Evolutionary conservation across 106 monocot genomes (phyloP), one percentile per base, ranked within the genome.

Genomic region (Platanthera zijinensis): DNA sequence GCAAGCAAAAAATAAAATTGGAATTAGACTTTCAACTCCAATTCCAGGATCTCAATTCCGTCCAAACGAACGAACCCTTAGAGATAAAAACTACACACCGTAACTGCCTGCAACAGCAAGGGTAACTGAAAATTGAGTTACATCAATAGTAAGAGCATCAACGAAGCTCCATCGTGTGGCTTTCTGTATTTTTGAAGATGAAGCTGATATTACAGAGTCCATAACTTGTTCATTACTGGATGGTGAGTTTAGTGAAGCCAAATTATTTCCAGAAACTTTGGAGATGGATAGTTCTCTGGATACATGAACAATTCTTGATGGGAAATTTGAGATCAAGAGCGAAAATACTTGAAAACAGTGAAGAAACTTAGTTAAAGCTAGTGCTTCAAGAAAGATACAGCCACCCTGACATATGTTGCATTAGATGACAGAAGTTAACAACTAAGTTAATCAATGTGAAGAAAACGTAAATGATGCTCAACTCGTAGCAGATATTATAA

Each of bases 381-480:
- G 73, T 80, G 85, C 81, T 77, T 92, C 95, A 79, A 95, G 75
- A 86, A 85, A 89, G 50, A 89, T 59, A 63, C 61, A 76, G 50
- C 92, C 92, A 74, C 89, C 95, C 95, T 95, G 92, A 77, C 72
- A 77, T 84, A 77, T 3, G 50, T 61, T 61, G 18, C 67, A 67
- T 39, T 67, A 30, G 10, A 67, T 67, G 11, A 67, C 67, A 67
- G 12, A 18, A 67, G 39, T 67, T 39, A 67, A 30, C 66, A 66
- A 39, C 67, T 30, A 21, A 67, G 39, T 32, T 10, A 32, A 30
- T 10, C 21, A 67, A 32, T 39, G 2, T 67, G 67, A 25, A 67
- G 32, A 8, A 67, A 67, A 67, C 12, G 17, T 0, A 67, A 39
- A 61, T 61, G 18, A 21, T 61, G 59, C 59, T 19, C 59, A 61